phyloP scores from a whole-genome alignment of 2,329 filamentous ascomycete species.

The Trichoderma endophyticum region DNA sequence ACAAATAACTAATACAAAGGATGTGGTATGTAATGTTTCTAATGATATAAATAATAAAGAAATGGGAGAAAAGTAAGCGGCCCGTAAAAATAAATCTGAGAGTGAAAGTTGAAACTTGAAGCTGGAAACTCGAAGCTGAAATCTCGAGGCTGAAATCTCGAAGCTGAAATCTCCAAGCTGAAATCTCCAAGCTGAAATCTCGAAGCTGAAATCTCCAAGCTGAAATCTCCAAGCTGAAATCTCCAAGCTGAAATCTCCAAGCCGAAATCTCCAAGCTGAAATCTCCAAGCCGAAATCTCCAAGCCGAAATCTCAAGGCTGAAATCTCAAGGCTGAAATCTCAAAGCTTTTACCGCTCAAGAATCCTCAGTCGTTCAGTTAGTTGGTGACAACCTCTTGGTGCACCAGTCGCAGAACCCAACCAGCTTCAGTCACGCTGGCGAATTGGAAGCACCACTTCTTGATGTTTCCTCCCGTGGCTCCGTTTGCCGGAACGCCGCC shows the following conservation, averaged over 20 bases:
- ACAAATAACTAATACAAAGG: not conserved
- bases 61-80: not conserved
- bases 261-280: not conserved
- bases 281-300: not conserved
- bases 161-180: not conserved
- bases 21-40: conserved; percentile 6
- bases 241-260: not conserved
- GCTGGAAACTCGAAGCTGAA: not conserved
- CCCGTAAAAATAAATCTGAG: not conserved
- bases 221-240: not conserved
- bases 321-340: not conserved
- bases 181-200: too few relatives aligned
- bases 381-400: conserved; percentile 51
- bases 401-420: conserved; percentile 56
- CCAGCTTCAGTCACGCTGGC: conserved; percentile 50
- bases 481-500: conserved; percentile 52
- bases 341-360: not conserved
- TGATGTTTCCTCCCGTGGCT: conserved; percentile 52
- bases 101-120: not conserved
- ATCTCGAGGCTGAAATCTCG: not conserved
- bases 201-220: not conserved
- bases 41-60: not conserved
- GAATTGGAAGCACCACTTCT: conserved; percentile 64
- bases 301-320: not conserved
- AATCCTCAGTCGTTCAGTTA: conserved; percentile 27